Evolutionary conservation across 2,329 filamentous ascomycete species (phyloP).

Genomic region (Aspergillus flavus): DNA sequence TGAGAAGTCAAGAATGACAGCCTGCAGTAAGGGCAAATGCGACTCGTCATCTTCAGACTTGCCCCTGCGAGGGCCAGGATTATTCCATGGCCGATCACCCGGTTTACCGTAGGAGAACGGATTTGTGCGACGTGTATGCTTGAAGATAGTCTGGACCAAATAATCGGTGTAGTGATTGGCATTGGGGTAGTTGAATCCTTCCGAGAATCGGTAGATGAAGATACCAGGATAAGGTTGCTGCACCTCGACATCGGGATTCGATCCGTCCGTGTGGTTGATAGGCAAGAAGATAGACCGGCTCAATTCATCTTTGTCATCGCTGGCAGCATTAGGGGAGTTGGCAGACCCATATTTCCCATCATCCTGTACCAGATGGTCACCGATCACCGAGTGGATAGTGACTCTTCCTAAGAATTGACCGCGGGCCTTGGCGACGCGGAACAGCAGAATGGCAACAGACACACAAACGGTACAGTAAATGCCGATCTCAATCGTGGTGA

Average conservation of each 20-base stretch:
- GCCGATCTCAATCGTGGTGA: constrained; percentile 85
- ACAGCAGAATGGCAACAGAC: constrained; percentile 77
- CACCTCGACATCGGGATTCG: constrained; percentile 81
- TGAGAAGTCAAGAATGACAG: constrained; percentile 91
- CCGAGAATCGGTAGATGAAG: constrained; percentile 93
- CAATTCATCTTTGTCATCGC: constrained; percentile 50
- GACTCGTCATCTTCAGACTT: constrained; percentile 53
- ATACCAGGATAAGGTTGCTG: constrained; percentile 84
- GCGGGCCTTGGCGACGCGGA: constrained; percentile 78
- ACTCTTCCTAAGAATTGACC: constrained; percentile 84
- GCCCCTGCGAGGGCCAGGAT: constrained; percentile 72
- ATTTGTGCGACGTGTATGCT: constrained; percentile 75
- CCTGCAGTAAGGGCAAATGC: constrained; percentile 71
- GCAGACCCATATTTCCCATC: constrained; percentile 64
- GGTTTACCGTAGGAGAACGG: constrained; percentile 63
- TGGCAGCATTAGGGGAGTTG: constrained; percentile 22
- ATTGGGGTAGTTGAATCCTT: constrained; percentile 96
- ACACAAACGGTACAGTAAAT: constrained; percentile 84
- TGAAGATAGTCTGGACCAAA: constrained; percentile 68
- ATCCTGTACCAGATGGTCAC: constrained; percentile 71
- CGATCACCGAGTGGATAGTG: constrained; percentile 80
- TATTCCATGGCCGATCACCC: constrained; percentile 92
- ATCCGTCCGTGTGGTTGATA: constrained; percentile 82
- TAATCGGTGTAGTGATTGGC: constrained; percentile 86
- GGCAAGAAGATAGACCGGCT: constrained; percentile 84